Evolutionary conservation across 768 basidiomycete species (phyloP), one percentile per base, ranked within the genome.

Genomic region (Xerocomus potaroensis): DNA sequence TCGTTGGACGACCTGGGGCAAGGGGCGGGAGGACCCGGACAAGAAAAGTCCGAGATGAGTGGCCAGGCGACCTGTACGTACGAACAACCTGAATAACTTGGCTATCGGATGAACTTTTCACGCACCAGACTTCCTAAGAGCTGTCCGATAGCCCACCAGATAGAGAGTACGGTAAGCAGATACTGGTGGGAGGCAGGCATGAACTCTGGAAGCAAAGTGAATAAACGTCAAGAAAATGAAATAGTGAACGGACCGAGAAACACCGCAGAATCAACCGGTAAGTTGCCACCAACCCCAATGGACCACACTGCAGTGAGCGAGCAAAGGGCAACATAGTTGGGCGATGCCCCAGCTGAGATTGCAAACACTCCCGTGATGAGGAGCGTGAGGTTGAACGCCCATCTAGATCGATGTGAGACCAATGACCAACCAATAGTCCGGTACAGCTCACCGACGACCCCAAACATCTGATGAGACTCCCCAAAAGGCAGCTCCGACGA

Each of bases 61-160:
- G 83, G 81, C 86, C 85, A 87, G 4, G 85, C 84, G 50, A 87
- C 69, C 75, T 83, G 36, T 35, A 15, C 6, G 18, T 45, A 49
- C 21, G n/a, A 46, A 45, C 39, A 15, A 23, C 19, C 3, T 14
- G 10, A 24, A 14, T 27, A 12, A 0, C 34, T 56, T 24, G 3
- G 21, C 26, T 43, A 27, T 2, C 9, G 6, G 12, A 34, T n/a
- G n/a, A n/a, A n/a, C n/a, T 0, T 2, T 11, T 3, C 10, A 48
- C 65, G n/a, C 33, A 74, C 74, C 41, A 76, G 55, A 53, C 73
- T 76, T 15, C 79, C 82, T 39, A 84, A 58, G 1, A 87, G 73
- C 59, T 87, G 87, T 3, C 85, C 85, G 27, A 88, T 71, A 5
- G 83, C 81, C 87, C 87, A 90, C 82, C 83, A 89, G 30, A 87